Conservation (phyloP, 192 early-diverging fungal species). For the Coemansia sp. region DNA sequence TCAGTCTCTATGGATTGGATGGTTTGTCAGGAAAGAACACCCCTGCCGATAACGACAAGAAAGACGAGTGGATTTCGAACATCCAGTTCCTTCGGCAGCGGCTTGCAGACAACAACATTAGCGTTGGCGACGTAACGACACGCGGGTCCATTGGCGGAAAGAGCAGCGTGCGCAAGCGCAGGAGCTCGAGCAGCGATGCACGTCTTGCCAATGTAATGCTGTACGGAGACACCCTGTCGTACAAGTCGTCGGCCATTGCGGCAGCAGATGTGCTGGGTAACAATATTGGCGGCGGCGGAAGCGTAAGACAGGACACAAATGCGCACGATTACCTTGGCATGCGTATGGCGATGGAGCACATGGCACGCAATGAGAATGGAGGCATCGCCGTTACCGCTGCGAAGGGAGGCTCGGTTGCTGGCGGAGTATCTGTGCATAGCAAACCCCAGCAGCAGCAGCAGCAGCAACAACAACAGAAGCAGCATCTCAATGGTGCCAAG, state of each 20-base stretch:
- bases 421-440: background rate
- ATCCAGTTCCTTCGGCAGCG: conserved; percentile 44
- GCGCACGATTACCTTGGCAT: conserved; percentile 16
- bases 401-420: background rate
- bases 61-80: conserved; percentile 51
- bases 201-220: background rate
- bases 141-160: conserved; percentile 13
- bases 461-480: too few relatives aligned
- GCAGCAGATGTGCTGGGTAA: background rate
- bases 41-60: conserved; percentile 14
- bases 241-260: conserved; percentile 1
- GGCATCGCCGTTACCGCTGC: background rate
- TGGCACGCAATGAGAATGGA: background rate
- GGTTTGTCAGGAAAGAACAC: background rate
- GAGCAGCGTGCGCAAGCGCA: conserved; percentile 24
- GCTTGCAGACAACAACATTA: conserved; percentile 22
- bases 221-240: conserved; percentile 10
- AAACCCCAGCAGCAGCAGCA: background rate
- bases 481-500: background rate
- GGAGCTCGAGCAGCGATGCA: conserved; percentile 24
- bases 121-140: conserved; percentile 2
- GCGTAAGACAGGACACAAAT: background rate
- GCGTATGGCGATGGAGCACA: conserved; percentile 10
- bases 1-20: conserved; percentile 9
- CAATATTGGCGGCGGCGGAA: conserved; percentile 5